Evolutionary conservation across 495 filamentous ascomycete species (phyloP).

Genomic region (Penicillium waksmanii): DNA sequence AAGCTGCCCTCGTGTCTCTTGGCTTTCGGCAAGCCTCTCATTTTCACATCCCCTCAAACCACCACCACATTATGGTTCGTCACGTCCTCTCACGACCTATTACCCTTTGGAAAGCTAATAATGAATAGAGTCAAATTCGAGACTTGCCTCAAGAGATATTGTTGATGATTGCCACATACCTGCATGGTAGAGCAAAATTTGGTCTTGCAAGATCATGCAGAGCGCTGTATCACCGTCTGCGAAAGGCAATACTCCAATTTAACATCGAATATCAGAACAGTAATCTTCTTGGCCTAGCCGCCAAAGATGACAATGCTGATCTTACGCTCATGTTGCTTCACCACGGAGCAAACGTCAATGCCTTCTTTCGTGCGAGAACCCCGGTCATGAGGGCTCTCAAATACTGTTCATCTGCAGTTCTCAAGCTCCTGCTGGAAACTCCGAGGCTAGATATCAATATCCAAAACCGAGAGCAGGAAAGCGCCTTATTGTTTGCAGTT

Average conservation of each 20-base stretch:
- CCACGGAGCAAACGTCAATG: constrained; percentile 15
- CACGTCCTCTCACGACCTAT: neutral
- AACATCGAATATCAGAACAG: constrained; percentile 15
- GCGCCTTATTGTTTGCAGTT: constrained; percentile 19
- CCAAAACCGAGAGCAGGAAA: constrained; percentile 11
- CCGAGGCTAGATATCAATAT: constrained; percentile 11
- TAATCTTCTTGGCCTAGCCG: constrained; percentile 16
- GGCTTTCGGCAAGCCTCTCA: too few relatives aligned
- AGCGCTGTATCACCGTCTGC: neutral
- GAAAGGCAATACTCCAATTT: neutral
- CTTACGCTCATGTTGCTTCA: constrained; percentile 12
- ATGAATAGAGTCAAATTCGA: neutral
- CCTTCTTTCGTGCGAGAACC: constrained; percentile 15
- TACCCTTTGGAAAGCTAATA: too few relatives aligned
- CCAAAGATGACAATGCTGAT: constrained; percentile 11
- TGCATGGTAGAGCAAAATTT: neutral
- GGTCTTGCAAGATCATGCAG: neutral
- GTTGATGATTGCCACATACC: neutral
- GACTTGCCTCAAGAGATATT: neutral
- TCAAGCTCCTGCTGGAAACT: constrained; percentile 3
- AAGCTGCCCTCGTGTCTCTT: too few relatives aligned
- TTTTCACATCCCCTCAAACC: too few relatives aligned
- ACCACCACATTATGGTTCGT: neutral
- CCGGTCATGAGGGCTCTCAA: constrained; percentile 16
- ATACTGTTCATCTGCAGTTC: constrained; percentile 8